Evolutionary conservation across 2,329 filamentous ascomycete genomes (phyloP).

Genomic region (Cladobotryum mycophilum): DNA sequence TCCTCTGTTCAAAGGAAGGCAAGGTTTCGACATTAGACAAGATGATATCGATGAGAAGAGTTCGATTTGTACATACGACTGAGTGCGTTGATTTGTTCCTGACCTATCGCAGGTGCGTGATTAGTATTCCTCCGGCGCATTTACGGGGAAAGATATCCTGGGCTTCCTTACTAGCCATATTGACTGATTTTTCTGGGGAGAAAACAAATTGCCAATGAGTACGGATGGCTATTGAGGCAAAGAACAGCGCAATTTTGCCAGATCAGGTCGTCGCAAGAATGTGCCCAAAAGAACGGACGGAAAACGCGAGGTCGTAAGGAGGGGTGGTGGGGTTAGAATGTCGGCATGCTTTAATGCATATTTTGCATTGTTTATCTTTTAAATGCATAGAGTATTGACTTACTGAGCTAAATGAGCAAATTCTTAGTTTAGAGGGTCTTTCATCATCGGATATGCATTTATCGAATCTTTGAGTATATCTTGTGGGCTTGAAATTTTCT

Average conservation of each 20-base stretch:
- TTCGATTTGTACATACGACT: background rate
- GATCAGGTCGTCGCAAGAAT: slow-evolving; percentile 29
- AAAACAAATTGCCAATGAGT: background rate
- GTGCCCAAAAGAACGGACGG: slow-evolving; percentile 19
- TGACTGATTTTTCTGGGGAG: slow-evolving; percentile 14
- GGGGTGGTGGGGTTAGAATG: slow-evolving; percentile 27
- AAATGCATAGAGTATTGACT: slow-evolving; percentile 3
- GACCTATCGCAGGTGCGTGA: slow-evolving; percentile 26
- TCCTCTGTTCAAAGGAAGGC: slow-evolving; percentile 52
- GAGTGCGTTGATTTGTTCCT: slow-evolving; percentile 31
- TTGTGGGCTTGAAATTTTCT: slow-evolving; percentile 1
- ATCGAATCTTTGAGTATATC: slow-evolving; percentile 4
- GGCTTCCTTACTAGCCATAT: slow-evolving; percentile 27
- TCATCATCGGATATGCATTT: slow-evolving; percentile 15
- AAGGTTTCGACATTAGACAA: slow-evolving; percentile 4
- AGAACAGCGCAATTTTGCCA: slow-evolving; percentile 1
- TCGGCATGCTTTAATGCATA: slow-evolving; percentile 15
- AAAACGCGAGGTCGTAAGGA: slow-evolving; percentile 13
- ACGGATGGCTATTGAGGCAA: slow-evolving; percentile 1
- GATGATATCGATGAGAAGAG: background rate
- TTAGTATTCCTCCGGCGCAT: slow-evolving; percentile 16
- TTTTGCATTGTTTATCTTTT: slow-evolving; percentile 9
- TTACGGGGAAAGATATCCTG: slow-evolving; percentile 6
- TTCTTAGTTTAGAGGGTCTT: slow-evolving; percentile 17
- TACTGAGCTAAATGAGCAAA: slow-evolving; percentile 22